Percentiles rank a stretch among this genome's conserved stretches.
Evolutionary conservation across 768 basidiomycete genomes (phyloP).

Genomic region (Tulasnella sp.): DNA sequence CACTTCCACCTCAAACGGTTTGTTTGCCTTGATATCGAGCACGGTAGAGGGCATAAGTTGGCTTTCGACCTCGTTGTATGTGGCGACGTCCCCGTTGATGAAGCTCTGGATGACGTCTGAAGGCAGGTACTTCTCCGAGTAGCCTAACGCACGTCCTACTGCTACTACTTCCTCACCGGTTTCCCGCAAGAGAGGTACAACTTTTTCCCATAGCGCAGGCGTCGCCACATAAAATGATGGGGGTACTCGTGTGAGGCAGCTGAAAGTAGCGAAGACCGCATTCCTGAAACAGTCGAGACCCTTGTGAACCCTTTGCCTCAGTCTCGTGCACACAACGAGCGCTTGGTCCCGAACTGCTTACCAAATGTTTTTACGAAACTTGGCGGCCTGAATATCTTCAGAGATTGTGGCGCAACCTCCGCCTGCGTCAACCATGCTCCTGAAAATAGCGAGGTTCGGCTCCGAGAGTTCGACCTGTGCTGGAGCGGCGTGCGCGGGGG

Average conservation of each 20-base stretch:
- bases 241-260: conserved; percentile 41
- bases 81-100: too few species aligned
- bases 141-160: not conserved
- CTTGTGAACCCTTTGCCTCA: too few species aligned
- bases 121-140: not conserved
- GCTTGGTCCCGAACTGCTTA: not conserved
- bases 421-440: conserved; percentile 26
- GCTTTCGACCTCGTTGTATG: not conserved
- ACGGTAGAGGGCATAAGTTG: not conserved
- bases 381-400: conserved; percentile 50
- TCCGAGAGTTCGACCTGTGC: not conserved
- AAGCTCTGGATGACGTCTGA: not conserved
- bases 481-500: not conserved
- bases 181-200: not conserved
- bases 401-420: conserved; percentile 40
- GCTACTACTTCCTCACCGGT: not conserved
- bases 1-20: conserved; percentile 13
- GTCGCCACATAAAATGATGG: conserved; percentile 38
- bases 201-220: conserved; percentile 25
- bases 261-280: conserved; percentile 40
- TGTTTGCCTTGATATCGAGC: conserved; percentile 2
- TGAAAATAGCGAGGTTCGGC: not conserved
- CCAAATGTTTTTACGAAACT: conserved; percentile 56
- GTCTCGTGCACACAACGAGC: not conserved
- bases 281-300: conserved; percentile 27